These are phyloP conservation scores for Mycena belliarum DNA, from an alignment of 768 basidiomycete species.

Conservation along the genomic window DNA sequence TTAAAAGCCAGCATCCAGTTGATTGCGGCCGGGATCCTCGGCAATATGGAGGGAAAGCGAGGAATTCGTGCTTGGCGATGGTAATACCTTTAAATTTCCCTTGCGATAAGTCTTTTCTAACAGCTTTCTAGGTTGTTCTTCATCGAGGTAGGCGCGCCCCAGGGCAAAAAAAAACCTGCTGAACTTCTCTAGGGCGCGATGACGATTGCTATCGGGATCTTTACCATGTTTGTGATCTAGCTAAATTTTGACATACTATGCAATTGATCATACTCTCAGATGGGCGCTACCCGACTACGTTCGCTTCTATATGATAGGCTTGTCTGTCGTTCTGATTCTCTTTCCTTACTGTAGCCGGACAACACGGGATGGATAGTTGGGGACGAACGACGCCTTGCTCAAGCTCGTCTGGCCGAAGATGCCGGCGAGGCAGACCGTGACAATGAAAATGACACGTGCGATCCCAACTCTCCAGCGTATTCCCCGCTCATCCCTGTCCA, in stretches of 20 bases:
- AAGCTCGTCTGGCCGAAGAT: conserved; percentile 66
- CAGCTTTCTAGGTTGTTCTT: conserved; percentile 59
- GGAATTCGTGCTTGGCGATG: conserved; percentile 76
- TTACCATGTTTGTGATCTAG: conserved; percentile 46
- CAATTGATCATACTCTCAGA: conserved; percentile 30
- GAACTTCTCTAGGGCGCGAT: conserved; percentile 51
- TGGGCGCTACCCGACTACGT: conserved; percentile 65
- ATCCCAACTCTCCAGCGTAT: background rate
- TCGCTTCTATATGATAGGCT: conserved; percentile 16
- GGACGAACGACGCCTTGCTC: conserved; percentile 57
- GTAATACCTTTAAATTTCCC: background rate
- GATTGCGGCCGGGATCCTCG: conserved; percentile 76
- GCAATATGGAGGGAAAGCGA: conserved; percentile 65
- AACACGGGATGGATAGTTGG: conserved; percentile 63
- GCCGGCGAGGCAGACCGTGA: conserved; percentile 69
- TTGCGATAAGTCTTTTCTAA: background rate
- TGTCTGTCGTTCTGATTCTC: background rate
- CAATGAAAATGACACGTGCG: conserved; percentile 57
- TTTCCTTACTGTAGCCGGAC: conserved; percentile 41
- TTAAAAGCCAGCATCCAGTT: conserved; percentile 36
- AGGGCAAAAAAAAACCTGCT: background rate
- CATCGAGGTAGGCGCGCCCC: conserved; percentile 48
- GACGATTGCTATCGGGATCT: conserved; percentile 61
- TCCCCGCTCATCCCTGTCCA: conserved; percentile 21
- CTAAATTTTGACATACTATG: background rate